These are phyloP conservation scores for Esteya vermicola DNA, from an alignment of 2,329 filamentous ascomycete genomes.

Conservation along the genomic window DNA sequence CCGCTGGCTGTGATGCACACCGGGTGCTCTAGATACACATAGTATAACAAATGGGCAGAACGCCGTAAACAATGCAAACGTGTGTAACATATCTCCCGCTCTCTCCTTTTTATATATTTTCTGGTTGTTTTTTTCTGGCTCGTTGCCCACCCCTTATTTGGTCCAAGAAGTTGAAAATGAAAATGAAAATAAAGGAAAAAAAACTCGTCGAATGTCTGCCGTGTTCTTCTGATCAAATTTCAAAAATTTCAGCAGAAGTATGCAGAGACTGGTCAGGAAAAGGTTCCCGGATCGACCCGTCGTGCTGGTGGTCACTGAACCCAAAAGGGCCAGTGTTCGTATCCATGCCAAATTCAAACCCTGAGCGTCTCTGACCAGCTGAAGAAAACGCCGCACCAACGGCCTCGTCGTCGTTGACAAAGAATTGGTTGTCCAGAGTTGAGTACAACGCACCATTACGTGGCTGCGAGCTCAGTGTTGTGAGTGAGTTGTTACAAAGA, in stretches of 20 bases:
- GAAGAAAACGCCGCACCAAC: conserved; percentile 15
- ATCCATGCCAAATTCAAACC: conserved; percentile 9
- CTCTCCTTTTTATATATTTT: too few species aligned
- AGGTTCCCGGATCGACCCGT: conserved; percentile 3
- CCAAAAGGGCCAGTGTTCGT: conserved; percentile 6
- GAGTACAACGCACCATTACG: conserved; percentile 10
- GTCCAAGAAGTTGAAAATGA: too few species aligned
- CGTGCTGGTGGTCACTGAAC: conserved; percentile 6
- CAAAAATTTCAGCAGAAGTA: conserved; percentile 4
- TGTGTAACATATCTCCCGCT: neutral
- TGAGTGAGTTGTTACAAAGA: conserved; percentile 2
- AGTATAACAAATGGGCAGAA: neutral
- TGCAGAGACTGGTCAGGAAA: conserved; percentile 3
- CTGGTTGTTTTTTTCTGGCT: too few species aligned
- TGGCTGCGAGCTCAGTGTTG: conserved; percentile 4
- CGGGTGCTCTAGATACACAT: conserved; percentile 1
- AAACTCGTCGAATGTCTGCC: too few species aligned
- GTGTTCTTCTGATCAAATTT: too few species aligned
- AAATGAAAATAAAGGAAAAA: too few species aligned
- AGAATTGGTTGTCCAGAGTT: conserved; percentile 13
- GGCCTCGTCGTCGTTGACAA: conserved; percentile 5
- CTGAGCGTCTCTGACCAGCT: conserved; percentile 13
- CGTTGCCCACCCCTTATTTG: too few species aligned
- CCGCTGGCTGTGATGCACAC: neutral
- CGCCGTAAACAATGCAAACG: conserved; percentile 1